Evolutionary conservation across 2,329 filamentous ascomycete genomes (phyloP).

Genomic region (Exophiala aquamarina): DNA sequence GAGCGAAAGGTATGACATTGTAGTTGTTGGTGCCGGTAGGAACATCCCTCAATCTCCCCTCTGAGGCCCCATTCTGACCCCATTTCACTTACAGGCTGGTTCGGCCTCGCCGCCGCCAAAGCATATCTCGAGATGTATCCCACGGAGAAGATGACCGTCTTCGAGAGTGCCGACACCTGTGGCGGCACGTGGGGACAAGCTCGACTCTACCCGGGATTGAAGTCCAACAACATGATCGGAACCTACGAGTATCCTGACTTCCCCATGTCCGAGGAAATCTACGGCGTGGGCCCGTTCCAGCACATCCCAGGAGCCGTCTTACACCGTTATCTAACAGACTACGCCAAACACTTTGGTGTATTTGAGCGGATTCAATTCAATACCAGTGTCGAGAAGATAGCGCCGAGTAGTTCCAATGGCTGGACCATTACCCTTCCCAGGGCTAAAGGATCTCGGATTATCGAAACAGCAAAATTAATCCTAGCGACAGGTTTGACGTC

Average conservation of each 20-base stretch:
- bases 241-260: constrained; percentile 74
- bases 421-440: constrained; percentile 32
- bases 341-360: constrained; percentile 55
- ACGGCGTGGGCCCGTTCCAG: constrained; percentile 49
- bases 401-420: constrained; percentile 40
- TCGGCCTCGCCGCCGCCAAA: constrained; percentile 62
- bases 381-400: constrained; percentile 51
- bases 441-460: constrained; percentile 16
- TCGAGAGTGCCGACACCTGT: constrained; percentile 58
- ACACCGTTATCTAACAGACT: constrained; percentile 58
- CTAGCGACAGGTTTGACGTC: constrained; percentile 63
- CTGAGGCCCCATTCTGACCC: neutral
- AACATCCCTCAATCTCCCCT: constrained; percentile 11
- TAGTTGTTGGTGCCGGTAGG: constrained; percentile 52
- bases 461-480: constrained; percentile 53
- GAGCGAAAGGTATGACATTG: constrained; percentile 30
- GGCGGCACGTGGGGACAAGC: constrained; percentile 71
- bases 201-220: constrained; percentile 66
- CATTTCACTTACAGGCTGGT: constrained; percentile 41
- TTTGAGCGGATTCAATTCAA: constrained; percentile 49
- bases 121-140: constrained; percentile 62
- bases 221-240: constrained; percentile 72
- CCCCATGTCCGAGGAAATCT: constrained; percentile 61
- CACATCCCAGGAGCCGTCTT: constrained; percentile 61
- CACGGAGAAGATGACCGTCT: constrained; percentile 53